These are phyloP conservation scores for Botrytis cinerea DNA, from an alignment of 2,329 filamentous ascomycete genomes.

Conservation along the genomic window DNA sequence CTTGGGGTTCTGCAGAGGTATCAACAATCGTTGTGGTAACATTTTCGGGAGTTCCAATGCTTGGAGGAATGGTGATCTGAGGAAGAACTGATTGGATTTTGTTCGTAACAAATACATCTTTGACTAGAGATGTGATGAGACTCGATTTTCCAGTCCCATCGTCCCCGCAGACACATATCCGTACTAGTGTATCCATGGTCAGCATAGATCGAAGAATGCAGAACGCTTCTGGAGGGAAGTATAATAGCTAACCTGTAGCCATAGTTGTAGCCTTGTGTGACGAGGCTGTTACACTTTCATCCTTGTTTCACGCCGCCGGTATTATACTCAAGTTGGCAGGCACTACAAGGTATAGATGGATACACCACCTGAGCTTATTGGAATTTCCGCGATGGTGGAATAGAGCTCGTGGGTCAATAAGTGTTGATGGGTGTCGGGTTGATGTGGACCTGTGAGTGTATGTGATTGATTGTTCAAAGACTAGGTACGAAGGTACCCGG, in stretches of 20 bases:
- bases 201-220: constrained; percentile 8
- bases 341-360: not conserved
- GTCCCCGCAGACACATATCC: constrained; percentile 95
- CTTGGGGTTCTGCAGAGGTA: constrained; percentile 91
- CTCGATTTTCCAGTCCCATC: constrained; percentile 94
- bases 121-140: constrained; percentile 92
- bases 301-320: not conserved
- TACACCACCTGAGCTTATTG: not conserved
- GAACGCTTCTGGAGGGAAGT: not conserved
- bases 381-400: not conserved
- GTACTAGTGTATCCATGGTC: constrained; percentile 54
- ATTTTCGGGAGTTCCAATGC: constrained; percentile 90
- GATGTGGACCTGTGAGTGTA: not conserved
- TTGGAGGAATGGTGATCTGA: constrained; percentile 91
- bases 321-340: not conserved
- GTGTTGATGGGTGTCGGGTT: not conserved
- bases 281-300: constrained; percentile 34
- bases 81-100: constrained; percentile 95
- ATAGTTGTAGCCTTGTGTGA: constrained; percentile 37
- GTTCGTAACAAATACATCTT: constrained; percentile 92
- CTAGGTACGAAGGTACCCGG: not conserved
- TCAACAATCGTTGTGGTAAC: constrained; percentile 97
- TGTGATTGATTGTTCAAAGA: not conserved
- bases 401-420: not conserved
- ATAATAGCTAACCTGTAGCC: constrained; percentile 36